A percentile compares a stretch with the other conserved stretches of the same genome.
These are phyloP conservation scores for Ettlia oleoabundans DNA, from an alignment of 139 green algal species.

Conservation along the genomic window DNA sequence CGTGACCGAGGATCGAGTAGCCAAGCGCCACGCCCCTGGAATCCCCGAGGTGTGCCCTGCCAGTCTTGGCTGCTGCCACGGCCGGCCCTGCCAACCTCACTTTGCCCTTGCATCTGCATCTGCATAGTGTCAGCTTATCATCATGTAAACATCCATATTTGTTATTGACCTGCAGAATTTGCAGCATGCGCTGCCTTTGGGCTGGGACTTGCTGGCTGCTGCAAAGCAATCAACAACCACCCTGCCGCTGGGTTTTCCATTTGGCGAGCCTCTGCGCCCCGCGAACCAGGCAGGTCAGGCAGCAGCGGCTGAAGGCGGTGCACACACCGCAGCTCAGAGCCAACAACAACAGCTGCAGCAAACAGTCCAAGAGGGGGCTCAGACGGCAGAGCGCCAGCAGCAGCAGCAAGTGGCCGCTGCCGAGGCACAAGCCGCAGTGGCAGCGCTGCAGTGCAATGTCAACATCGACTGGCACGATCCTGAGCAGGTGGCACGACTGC, in stretches of 20 bases:
- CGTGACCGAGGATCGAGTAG: neutral
- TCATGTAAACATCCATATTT: too few species aligned
- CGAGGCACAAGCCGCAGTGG: neutral
- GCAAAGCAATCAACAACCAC: neutral
- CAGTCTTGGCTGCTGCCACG: too few species aligned
- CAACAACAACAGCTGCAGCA: neutral
- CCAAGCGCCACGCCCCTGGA: constrained; percentile 12
- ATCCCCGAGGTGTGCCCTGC: neutral
- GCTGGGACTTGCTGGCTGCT: neutral
- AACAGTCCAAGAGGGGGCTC: neutral
- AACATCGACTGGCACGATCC: constrained; percentile 11
- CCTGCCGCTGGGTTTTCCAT: neutral
- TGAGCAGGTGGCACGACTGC: constrained; percentile 5
- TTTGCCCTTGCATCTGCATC: neutral
- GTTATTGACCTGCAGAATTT: neutral
- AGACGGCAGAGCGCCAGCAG: neutral
- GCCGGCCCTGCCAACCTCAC: too few species aligned
- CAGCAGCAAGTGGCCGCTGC: neutral
- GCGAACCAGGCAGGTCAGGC: neutral
- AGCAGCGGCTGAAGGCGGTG: neutral
- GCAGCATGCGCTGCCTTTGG: neutral
- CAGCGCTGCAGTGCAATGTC: neutral
- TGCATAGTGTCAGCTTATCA: neutral
- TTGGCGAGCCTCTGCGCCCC: neutral
- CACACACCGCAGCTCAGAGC: neutral